Evolutionary conservation across 345 rosid species (phyloP), one percentile per base, ranked within the genome.

Genomic region (Kandelia obovata): DNA sequence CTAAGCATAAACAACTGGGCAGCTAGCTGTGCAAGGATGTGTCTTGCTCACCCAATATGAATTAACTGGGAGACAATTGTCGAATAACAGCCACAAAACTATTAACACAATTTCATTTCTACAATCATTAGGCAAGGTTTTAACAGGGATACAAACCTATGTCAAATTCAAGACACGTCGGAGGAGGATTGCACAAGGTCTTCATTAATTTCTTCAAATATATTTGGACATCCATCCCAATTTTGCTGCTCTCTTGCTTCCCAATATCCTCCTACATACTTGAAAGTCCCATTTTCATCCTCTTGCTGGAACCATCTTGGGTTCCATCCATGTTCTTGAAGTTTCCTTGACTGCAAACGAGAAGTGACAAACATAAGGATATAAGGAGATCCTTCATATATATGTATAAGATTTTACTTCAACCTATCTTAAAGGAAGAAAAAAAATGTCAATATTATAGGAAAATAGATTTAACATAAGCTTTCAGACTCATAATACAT

Each of bases 291-390:
- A 39, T 81, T 67, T 69, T 87, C 89, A 57, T 77, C 82, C 43
- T 85, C 88, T 75, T 74, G 69, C 61, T 73, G 75, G 77, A 95
- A 92, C 98, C 99, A 95, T 82, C 86, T 82, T 0, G 99, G 94
- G 66, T 80, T 84, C 98, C 99, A 90, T 66, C 99, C 98, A 59
- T 85, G 84, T 77, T 90, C 97, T 78, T 95, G 98, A 75, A 92
- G 66, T 76, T 87, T 86, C 68, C 90, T 84, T 58, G 98, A 90
- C 98, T 95, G 89, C 66, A 52, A 20, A 37, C 26, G 32, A 77
- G 9, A n/a, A 58, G 59, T 58, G 27, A 32, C 6, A 27, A 11
- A 25, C 31, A 25, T 5, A 56, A 25, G 28, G 31, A 11, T 21
- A 56, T 25, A 25, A 56, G 13, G 28, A 56, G 26, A 25, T 21